A percentile compares a stretch with the other conserved stretches of the same genome.
Conservation (phyloP, 75 land plant species). For the Pinus albicaulis region DNA sequence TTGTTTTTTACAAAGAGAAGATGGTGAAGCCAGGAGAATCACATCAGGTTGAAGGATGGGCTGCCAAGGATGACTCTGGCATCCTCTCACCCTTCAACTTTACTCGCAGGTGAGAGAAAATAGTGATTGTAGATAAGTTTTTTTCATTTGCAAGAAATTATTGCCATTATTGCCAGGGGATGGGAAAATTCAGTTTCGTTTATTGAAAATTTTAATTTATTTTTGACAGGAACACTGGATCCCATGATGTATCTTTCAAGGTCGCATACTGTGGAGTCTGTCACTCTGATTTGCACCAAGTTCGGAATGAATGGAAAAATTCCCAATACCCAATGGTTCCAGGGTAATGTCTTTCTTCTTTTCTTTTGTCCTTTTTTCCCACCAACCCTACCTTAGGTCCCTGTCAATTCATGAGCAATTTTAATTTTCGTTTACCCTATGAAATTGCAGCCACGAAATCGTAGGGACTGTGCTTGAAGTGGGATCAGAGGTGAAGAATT, state of each 20-base stretch:
- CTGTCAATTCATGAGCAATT: background rate
- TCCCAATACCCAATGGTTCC: constrained; percentile 31
- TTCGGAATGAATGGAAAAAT: constrained; percentile 26
- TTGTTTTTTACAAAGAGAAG: too few relatives aligned
- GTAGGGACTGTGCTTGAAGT: constrained; percentile 64
- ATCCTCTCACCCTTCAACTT: constrained; percentile 30
- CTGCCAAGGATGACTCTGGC: constrained; percentile 34
- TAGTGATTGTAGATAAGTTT: too few relatives aligned
- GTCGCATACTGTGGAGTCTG: constrained; percentile 50
- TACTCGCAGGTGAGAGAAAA: constrained; percentile 19
- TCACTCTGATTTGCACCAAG: constrained; percentile 34
- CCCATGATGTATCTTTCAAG: constrained; percentile 64
- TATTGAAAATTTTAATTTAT: too few relatives aligned
- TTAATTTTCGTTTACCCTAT: background rate
- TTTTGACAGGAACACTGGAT: constrained; percentile 49
- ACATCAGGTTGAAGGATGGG: constrained; percentile 20
- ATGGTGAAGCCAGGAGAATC: too few relatives aligned
- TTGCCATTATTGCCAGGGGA: too few relatives aligned
- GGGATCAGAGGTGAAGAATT: constrained; percentile 54
- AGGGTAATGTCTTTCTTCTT: constrained; percentile 12
- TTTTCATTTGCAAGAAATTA: too few relatives aligned
- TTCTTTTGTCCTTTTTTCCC: background rate
- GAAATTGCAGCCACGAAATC: background rate
- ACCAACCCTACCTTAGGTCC: background rate
- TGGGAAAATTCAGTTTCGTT: too few relatives aligned